Percentiles rank a stretch among this genome's conserved stretches.
These are phyloP conservation scores for Hyaloperonospora arabidopsidis DNA, from an alignment of 352 stramenopile genomes.

Conservation along the genomic window DNA sequence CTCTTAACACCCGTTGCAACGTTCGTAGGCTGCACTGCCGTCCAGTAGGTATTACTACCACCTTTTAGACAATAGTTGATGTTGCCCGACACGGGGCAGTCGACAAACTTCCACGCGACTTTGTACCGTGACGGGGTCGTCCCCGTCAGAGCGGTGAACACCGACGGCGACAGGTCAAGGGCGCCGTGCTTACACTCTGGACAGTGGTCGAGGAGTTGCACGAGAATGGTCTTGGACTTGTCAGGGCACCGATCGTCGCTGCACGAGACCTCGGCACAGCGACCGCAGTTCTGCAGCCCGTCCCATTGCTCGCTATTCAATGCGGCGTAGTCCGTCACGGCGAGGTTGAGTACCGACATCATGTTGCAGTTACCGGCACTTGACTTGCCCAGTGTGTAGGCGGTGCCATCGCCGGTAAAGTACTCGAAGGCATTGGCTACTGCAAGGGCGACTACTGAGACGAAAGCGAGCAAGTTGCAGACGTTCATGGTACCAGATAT, in stretches of 20 bases:
- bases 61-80: conserved; percentile 50
- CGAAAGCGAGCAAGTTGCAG: conserved; percentile 4
- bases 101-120: conserved; percentile 47
- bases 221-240: conserved; percentile 31
- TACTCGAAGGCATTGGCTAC: conserved; percentile 22
- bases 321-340: conserved; percentile 52
- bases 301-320: conserved; percentile 66
- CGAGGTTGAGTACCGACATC: conserved; percentile 27
- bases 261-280: conserved; percentile 59
- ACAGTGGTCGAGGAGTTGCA: conserved; percentile 66
- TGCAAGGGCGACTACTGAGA: conserved; percentile 3
- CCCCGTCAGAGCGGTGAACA: conserved; percentile 44
- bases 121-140: conserved; percentile 29
- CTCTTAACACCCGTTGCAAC: conserved; percentile 28
- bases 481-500: conserved; percentile 10
- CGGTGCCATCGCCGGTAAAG: conserved; percentile 38
- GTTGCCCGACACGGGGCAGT: conserved; percentile 40
- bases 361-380: conserved; percentile 48
- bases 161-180: conserved; percentile 39
- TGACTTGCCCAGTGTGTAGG: conserved; percentile 35
- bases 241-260: conserved; percentile 42
- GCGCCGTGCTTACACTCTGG: conserved; percentile 66
- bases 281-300: conserved; percentile 46
- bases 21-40: conserved; percentile 41
- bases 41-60: conserved; percentile 45